These are phyloP conservation scores for Coemansia nantahalensis DNA, from an alignment of 192 early-diverging fungal genomes.

Conservation along the genomic window DNA sequence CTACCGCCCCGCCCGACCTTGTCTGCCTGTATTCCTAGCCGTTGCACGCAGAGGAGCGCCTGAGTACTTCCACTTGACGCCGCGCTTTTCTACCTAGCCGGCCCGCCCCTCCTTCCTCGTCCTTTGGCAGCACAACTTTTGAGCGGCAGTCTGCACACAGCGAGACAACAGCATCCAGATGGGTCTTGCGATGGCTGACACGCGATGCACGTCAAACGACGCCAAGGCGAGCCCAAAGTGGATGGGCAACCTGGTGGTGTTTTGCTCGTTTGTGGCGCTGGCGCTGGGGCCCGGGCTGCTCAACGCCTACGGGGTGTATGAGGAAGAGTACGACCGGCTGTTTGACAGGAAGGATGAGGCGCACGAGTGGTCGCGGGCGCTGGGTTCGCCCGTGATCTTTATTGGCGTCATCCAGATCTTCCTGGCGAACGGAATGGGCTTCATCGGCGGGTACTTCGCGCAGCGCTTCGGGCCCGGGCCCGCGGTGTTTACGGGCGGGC, in stretches of 20 bases:
- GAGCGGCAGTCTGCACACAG: no score
- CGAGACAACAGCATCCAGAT: no score
- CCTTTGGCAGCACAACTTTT: no score
- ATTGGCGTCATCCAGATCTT: conserved; percentile 47
- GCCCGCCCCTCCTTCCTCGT: no score
- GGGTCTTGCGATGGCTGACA: no score
- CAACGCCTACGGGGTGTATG: conserved; percentile 50
- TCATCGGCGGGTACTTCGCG: conserved; percentile 25
- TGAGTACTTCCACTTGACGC: no score
- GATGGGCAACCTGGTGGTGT: conserved; percentile 46
- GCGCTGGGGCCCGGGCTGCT: conserved; percentile 41
- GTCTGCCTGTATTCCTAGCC: no score
- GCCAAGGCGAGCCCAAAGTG: conserved; percentile 21
- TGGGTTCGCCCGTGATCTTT: conserved; percentile 49
- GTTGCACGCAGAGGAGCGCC: no score
- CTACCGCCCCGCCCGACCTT: no score
- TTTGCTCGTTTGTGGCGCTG: conserved; percentile 42
- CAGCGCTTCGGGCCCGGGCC: conserved; percentile 47
- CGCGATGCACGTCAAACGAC: no score
- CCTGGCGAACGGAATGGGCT: conserved; percentile 43
- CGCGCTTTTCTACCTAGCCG: no score
- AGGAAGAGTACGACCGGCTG: conserved; percentile 47
- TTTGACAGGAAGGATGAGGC: conserved; percentile 44
- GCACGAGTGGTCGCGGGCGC: conserved; percentile 2
- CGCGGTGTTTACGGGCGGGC: conserved; percentile 39